phyloP scores from a whole-genome alignment of 805 yeast genomes.

The Lachancea dasiensis region DNA sequence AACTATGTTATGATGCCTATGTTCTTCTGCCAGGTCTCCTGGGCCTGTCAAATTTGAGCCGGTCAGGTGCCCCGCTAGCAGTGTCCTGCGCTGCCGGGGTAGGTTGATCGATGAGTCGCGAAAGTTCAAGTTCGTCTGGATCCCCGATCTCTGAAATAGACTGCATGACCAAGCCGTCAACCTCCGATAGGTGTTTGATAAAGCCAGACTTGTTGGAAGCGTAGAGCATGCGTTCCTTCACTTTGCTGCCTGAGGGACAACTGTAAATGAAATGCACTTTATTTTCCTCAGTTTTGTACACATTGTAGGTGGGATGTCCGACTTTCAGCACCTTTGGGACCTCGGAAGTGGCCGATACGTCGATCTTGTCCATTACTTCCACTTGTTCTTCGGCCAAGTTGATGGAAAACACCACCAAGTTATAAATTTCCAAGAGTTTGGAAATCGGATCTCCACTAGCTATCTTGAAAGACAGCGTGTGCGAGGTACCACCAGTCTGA shows the following conservation, averaged over 20 bases:
- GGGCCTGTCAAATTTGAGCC: slow-evolving; percentile 50
- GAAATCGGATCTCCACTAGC: slow-evolving; percentile 14
- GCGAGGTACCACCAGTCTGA: slow-evolving; percentile 25
- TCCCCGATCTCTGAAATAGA: slow-evolving; percentile 67
- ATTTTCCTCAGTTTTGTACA: slow-evolving; percentile 42
- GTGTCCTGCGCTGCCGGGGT: slow-evolving; percentile 15
- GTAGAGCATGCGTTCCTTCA: slow-evolving; percentile 86
- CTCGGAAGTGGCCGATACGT: slow-evolving; percentile 26
- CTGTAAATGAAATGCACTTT: slow-evolving; percentile 64
- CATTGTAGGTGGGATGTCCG: slow-evolving; percentile 51
- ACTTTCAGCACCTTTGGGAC: slow-evolving; percentile 32
- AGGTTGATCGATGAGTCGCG: slow-evolving; percentile 37
- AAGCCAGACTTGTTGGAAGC: slow-evolving; percentile 74
- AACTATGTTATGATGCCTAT: too few species aligned
- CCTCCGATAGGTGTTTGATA: slow-evolving; percentile 41
- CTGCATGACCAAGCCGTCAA: slow-evolving; percentile 35
- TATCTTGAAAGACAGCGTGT: slow-evolving; percentile 24
- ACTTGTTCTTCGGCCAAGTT: slow-evolving; percentile 46
- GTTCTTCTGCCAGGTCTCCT: slow-evolving; percentile 62
- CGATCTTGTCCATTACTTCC: slow-evolving; percentile 29
- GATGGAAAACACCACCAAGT: slow-evolving; percentile 46
- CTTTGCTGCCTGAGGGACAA: slow-evolving; percentile 87
- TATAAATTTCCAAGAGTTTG: slow-evolving; percentile 33
- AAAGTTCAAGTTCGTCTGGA: slow-evolving; percentile 56
- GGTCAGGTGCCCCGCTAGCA: slow-evolving; percentile 12